These are phyloP conservation scores for Candida orba DNA, from an alignment of 805 yeast species.

Conservation along the genomic window DNA sequence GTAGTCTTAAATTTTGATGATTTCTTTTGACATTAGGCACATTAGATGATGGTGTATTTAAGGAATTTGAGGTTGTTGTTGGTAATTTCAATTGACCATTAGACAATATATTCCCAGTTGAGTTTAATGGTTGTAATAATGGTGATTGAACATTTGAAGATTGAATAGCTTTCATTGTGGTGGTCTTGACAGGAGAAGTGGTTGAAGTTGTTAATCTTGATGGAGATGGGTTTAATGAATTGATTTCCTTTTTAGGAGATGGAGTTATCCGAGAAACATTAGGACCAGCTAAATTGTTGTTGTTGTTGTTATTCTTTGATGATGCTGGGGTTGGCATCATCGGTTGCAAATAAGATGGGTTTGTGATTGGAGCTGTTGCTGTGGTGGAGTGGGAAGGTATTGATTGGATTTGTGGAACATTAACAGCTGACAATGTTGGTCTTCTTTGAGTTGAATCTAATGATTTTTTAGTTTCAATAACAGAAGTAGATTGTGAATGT, in stretches of 20 bases:
- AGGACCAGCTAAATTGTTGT: conserved; percentile 7
- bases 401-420: not conserved
- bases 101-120: not conserved
- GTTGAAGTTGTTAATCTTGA: not conserved
- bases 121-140: conserved; percentile 28
- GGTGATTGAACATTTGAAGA: conserved; percentile 22
- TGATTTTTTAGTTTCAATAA: conserved; percentile 15
- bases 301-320: not conserved
- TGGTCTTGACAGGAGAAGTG: conserved; percentile 24
- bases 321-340: conserved; percentile 1
- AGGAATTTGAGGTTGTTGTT: not conserved
- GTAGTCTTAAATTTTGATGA: conserved; percentile 53
- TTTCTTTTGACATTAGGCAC: conserved; percentile 27
- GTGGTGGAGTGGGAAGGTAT: conserved; percentile 2
- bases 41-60: not conserved
- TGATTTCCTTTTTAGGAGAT: conserved; percentile 34
- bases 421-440: conserved; percentile 12
- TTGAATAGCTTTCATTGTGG: conserved; percentile 29
- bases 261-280: conserved; percentile 32
- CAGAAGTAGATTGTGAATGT: conserved; percentile 18
- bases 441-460: conserved; percentile 19
- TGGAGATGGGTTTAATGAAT: not conserved
- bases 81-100: not conserved
- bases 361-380: conserved; percentile 1
- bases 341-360: not conserved